phyloP scores from a whole-genome alignment of 179 eudicot species.

The Sideroxylon spinosum region DNA sequence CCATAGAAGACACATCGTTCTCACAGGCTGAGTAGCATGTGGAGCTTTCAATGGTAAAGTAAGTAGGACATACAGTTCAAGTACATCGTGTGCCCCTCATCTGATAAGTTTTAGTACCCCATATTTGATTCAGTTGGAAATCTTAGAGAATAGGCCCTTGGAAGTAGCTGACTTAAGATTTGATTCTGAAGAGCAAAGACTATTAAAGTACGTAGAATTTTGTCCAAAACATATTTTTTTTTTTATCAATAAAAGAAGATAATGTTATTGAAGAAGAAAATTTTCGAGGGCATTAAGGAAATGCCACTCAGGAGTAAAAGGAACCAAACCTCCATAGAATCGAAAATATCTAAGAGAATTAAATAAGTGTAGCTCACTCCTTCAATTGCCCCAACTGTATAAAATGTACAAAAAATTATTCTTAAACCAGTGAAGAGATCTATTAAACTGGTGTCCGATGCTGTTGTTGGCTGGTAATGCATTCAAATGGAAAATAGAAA shows the following conservation, averaged over 20 bases:
- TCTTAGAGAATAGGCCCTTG: not conserved
- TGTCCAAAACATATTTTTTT: not conserved
- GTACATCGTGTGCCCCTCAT: not conserved
- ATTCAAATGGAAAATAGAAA: not conserved
- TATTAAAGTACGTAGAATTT: not conserved
- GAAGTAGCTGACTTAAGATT: not conserved
- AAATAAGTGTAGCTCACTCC: no score
- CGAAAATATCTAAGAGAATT: no score
- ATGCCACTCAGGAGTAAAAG: no score
- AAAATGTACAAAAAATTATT: not conserved
- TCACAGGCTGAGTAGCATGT: not conserved
- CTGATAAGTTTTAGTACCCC: not conserved
- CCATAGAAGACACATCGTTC: not conserved
- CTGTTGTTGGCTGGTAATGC: not conserved
- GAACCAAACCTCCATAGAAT: no score
- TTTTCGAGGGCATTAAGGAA: no score
- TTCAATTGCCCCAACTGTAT: not conserved
- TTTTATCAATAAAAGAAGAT: no score
- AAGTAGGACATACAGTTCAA: not conserved
- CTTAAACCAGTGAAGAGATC: not conserved
- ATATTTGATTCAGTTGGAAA: not conserved
- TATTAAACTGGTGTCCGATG: not conserved
- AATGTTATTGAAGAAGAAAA: no score
- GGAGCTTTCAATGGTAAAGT: not conserved
- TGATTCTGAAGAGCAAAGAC: not conserved